Evolutionary conservation across 164 flowering plant species (phyloP).

Genomic region (Piper betle): DNA sequence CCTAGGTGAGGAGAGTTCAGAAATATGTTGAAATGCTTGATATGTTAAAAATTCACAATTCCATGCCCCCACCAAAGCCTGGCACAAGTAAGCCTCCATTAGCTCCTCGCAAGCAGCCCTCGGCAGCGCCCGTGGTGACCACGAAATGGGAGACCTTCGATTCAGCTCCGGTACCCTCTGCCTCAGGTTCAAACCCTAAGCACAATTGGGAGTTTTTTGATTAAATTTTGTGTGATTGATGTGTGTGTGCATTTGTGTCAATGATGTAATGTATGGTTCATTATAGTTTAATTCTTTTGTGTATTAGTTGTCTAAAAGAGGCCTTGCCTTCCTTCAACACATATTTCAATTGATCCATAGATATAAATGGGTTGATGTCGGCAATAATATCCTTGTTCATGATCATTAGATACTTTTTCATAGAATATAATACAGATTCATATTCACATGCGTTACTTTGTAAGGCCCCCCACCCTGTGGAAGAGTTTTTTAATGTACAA

Average conservation of each 20-base stretch:
- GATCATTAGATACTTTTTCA: too few species aligned
- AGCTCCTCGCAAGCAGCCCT: conserved; percentile 14
- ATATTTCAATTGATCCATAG: conserved; percentile 8
- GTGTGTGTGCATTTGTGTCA: background rate
- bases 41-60: conserved; percentile 44
- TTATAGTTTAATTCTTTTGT: conserved; percentile 13
- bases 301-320: conserved; percentile 14
- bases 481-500: too few species aligned
- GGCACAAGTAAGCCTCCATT: conserved; percentile 14
- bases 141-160: conserved; percentile 72
- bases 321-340: background rate
- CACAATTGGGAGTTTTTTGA: conserved; percentile 27
- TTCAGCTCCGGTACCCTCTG: conserved; percentile 8
- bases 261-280: conserved; percentile 10
- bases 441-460: too few species aligned
- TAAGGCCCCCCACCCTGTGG: too few species aligned
- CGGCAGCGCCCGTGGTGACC: conserved; percentile 40
- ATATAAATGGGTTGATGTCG: conserved; percentile 15
- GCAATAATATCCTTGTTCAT: background rate
- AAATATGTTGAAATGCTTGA: conserved; percentile 75
- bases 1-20: conserved; percentile 74
- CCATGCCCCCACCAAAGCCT: conserved; percentile 12
- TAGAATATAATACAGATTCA: too few species aligned
- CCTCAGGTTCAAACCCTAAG: conserved; percentile 10
- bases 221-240: conserved; percentile 6